Evolutionary conservation across 768 basidiomycete species (phyloP).

Genomic region (Naganishia antarctica): DNA sequence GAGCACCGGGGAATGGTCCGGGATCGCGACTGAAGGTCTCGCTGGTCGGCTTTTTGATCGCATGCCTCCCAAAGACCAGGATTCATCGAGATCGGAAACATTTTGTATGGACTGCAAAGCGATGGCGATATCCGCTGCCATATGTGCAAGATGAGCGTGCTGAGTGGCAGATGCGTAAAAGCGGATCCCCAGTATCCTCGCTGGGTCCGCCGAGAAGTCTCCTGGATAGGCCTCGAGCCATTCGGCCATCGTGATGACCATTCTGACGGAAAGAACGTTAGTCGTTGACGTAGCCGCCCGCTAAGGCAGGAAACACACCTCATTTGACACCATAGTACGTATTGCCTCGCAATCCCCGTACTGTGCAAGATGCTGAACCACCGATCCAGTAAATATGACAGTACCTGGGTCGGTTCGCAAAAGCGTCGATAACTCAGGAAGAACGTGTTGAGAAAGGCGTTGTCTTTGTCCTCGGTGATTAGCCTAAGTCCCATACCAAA

Average conservation of each 20-base stretch:
- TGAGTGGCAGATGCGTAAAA: slow-evolving; percentile 33
- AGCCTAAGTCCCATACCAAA: not conserved
- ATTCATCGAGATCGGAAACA: slow-evolving; percentile 38
- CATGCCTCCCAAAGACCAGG: slow-evolving; percentile 34
- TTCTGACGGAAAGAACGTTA: not conserved
- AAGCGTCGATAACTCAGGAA: slow-evolving; percentile 45
- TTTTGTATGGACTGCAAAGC: slow-evolving; percentile 33
- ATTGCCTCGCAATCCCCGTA: slow-evolving; percentile 23
- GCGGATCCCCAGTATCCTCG: slow-evolving; percentile 24
- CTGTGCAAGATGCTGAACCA: slow-evolving; percentile 33
- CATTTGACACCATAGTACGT: slow-evolving; percentile 18
- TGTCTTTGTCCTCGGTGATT: slow-evolving; percentile 28
- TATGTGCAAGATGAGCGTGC: slow-evolving; percentile 38
- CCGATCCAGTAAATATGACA: slow-evolving; percentile 36
- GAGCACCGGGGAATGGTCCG: not conserved
- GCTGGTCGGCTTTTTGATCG: not conserved
- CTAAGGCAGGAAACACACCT: no score
- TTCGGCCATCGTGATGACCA: slow-evolving; percentile 31
- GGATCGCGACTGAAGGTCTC: not conserved
- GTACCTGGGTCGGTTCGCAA: slow-evolving; percentile 33
- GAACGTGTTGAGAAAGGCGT: slow-evolving; percentile 38
- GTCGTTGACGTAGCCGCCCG: no score
- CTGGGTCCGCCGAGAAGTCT: slow-evolving; percentile 39
- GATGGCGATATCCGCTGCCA: slow-evolving; percentile 39
- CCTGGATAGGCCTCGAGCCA: slow-evolving; percentile 45